A percentile compares a stretch with the other conserved stretches of the same genome.
Conservation (phyloP, 805 yeast species). For the Wickerhamiella bombiphila region DNA sequence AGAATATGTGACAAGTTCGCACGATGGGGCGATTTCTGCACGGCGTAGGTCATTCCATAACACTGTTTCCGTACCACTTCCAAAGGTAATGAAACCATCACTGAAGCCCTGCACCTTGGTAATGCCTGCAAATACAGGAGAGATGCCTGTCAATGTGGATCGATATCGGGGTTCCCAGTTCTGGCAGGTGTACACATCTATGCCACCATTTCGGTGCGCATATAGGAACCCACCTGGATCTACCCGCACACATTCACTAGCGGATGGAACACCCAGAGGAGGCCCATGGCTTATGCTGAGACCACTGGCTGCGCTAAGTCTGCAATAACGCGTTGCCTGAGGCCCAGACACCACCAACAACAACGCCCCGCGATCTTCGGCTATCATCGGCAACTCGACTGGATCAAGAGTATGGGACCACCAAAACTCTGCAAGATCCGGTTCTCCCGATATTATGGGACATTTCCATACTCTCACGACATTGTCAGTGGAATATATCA, state of each 20-base stretch:
- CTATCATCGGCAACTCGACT: background rate
- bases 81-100: no score
- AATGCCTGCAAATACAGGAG: no score
- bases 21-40: no score
- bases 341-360: background rate
- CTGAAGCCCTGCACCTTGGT: no score
- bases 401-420: background rate
- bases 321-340: background rate
- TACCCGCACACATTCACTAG: background rate
- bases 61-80: no score
- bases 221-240: no score
- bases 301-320: background rate
- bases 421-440: background rate
- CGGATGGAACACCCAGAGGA: background rate
- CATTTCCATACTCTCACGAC: slow-evolving; percentile 51
- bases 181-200: background rate
- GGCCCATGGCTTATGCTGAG: background rate
- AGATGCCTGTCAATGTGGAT: background rate
- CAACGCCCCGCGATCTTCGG: slow-evolving; percentile 1
- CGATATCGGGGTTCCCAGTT: background rate
- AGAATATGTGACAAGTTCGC: no score
- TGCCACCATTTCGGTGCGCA: background rate
- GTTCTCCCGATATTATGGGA: no score
- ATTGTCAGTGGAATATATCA: slow-evolving; percentile 47
- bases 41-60: no score